Conservation (phyloP, 768 basidiomycete species). For the Serpula lacrymans region DNA sequence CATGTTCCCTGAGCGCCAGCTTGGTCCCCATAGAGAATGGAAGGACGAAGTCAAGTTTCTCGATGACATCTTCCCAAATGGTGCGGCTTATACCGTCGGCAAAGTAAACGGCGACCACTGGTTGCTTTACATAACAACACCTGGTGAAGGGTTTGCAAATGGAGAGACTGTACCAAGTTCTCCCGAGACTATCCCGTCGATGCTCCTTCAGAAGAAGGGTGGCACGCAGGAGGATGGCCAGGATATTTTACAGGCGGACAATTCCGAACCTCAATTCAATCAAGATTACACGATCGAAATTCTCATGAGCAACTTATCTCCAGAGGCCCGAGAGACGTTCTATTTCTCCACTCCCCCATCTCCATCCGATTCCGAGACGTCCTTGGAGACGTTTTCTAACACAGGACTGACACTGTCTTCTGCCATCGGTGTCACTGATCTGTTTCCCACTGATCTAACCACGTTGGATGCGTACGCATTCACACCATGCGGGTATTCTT, state of each 20-base stretch:
- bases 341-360: constrained; percentile 45
- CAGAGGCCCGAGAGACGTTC: constrained; percentile 75
- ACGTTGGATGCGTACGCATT: constrained; percentile 92
- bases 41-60: constrained; percentile 87
- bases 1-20: constrained; percentile 98
- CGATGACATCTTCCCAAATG: constrained; percentile 83
- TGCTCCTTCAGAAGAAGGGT: constrained; percentile 12
- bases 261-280: constrained; percentile 13
- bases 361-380: constrained; percentile 53
- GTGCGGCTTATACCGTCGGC: constrained; percentile 94
- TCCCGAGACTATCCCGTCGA: constrained; percentile 12
- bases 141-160: constrained; percentile 30
- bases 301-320: constrained; percentile 89
- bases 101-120: constrained; percentile 99
- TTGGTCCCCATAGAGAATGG: constrained; percentile 93
- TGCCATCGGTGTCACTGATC: constrained; percentile 70
- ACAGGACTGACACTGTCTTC: constrained; percentile 49
- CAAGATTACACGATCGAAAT: constrained; percentile 97
- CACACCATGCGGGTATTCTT: constrained; percentile 92
- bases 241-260: constrained; percentile 3
- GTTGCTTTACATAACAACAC: constrained; percentile 88
- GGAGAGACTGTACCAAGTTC: constrained; percentile 20
- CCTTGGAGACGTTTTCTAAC: constrained; percentile 21
- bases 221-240: constrained; percentile 10
- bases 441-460: constrained; percentile 79